Conservation (phyloP, 805 yeast genomes). For the Starmerella stellata region DNA sequence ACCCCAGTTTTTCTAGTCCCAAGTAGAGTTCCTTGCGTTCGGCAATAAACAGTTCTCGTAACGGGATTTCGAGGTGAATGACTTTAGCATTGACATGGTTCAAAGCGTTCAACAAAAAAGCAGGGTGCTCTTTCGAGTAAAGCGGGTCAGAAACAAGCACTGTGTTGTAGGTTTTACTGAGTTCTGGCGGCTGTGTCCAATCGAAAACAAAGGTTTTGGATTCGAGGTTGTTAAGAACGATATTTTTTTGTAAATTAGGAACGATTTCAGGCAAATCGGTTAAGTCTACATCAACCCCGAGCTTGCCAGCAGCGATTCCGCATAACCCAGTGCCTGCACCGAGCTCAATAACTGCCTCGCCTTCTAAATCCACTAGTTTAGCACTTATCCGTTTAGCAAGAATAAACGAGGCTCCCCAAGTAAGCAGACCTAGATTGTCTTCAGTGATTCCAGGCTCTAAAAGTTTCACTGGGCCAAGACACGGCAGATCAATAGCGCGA, state of each 20-base stretch:
- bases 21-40: conserved; percentile 48
- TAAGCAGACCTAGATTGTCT: conserved; percentile 77
- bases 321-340: conserved; percentile 92
- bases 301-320: conserved; percentile 47
- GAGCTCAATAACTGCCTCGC: conserved; percentile 34
- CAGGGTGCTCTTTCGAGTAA: conserved; percentile 68
- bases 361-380: conserved; percentile 5
- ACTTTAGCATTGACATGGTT: conserved; percentile 27
- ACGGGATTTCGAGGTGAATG: conserved; percentile 57
- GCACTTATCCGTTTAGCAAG: conserved; percentile 38
- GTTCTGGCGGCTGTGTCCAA: conserved; percentile 47
- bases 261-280: conserved; percentile 73
- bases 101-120: conserved; percentile 48
- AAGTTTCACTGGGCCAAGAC: conserved; percentile 24
- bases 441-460: conserved; percentile 73
- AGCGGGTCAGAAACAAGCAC: conserved; percentile 75
- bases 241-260: conserved; percentile 45
- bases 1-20: conserved; percentile 26
- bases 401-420: conserved; percentile 86
- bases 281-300: conserved; percentile 34
- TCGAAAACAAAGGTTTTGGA: conserved; percentile 40
- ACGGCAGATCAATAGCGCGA: conserved; percentile 37
- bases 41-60: conserved; percentile 44
- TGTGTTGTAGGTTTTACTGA: conserved; percentile 30
- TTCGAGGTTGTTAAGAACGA: conserved; percentile 29